A percentile compares a stretch with the other conserved stretches of the same genome.
Conservation (phyloP, 441 rosid genomes). For the Erodium moschatum region DNA sequence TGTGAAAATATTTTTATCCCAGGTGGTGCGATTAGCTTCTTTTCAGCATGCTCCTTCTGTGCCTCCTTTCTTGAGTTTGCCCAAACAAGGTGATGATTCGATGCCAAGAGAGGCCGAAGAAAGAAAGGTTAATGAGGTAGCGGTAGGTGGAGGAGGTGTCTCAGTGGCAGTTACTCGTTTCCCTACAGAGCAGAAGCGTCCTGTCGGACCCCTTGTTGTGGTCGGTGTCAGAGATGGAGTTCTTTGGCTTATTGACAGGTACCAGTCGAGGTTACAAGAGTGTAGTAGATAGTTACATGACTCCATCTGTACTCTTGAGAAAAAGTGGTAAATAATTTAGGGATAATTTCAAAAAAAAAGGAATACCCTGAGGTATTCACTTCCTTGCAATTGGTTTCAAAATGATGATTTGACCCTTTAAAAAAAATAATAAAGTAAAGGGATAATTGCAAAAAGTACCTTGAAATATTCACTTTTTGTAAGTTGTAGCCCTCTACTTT, state of each 20-base stretch:
- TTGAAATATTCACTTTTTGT: too few species aligned
- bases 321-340: background rate
- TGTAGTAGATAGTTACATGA: constrained; percentile 10
- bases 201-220: constrained; percentile 88
- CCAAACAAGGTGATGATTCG: constrained; percentile 70
- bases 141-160: constrained; percentile 99
- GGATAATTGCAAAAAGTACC: too few species aligned
- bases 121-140: constrained; percentile 73
- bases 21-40: constrained; percentile 98
- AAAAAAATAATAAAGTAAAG: too few species aligned
- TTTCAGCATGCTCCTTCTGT: constrained; percentile 94
- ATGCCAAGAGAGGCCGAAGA: constrained; percentile 59
- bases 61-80: constrained; percentile 81
- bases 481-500: too few species aligned
- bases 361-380: too few species aligned
- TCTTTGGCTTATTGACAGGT: constrained; percentile 99
- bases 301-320: background rate
- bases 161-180: constrained; percentile 97
- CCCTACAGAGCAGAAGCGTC: constrained; percentile 89
- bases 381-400: too few species aligned
- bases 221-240: constrained; percentile 97
- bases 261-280: constrained; percentile 13
- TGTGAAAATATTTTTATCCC: constrained; percentile 20
- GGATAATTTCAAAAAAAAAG: too few species aligned
- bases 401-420: too few species aligned